Evolutionary conservation across 805 yeast species (phyloP), one percentile per base, ranked within the genome.

Genomic region (Spathaspora gorwiae): DNA sequence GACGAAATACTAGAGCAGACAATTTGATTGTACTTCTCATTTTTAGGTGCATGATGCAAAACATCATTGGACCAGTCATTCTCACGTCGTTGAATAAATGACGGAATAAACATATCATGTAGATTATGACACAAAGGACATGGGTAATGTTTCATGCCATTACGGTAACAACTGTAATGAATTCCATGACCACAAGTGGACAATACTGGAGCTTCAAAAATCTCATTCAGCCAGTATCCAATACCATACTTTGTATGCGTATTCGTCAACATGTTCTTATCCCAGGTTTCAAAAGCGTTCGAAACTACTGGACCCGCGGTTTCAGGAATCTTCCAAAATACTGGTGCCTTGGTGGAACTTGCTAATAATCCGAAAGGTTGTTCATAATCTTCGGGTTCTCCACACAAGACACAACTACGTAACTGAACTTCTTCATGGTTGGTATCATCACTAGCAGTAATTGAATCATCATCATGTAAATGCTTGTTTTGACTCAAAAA

Each of bases 341-440:
- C 60, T 0, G 82, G 72, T 0, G 82, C 64, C 13, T 64, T 62
- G 2, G 73, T 66, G 11, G 72, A 68, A 30, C 73, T 71, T 4
- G 76, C 74, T 1, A 88, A 82, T n/a, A 81, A 59, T 9, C 87
- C 87, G 60, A 84, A 77, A 0, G 78, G 48, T 31, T 76, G 76
- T 12, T 70, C 63, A 10, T 52, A 42, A 19, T 69, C 66, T 39
- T 75, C 78, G 1, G 72, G 66, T 46, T 77, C 79, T 50, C 81
- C 84, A 61, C 89, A 83, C 19, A 80, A 52, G 3, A 83, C 80
- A 64, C 88, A 83, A 1, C 60, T 57, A 46, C 78, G 66, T 5
- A 50, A 44, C 2, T 61, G 61, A 10, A 40, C 42, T 13, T 53
- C 45, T 2, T 42, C 48, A 5, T 44, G 52, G n/a, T 29, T 19